Conservation (phyloP, 257 asterid genomes). For the Solanum tarijense region DNA sequence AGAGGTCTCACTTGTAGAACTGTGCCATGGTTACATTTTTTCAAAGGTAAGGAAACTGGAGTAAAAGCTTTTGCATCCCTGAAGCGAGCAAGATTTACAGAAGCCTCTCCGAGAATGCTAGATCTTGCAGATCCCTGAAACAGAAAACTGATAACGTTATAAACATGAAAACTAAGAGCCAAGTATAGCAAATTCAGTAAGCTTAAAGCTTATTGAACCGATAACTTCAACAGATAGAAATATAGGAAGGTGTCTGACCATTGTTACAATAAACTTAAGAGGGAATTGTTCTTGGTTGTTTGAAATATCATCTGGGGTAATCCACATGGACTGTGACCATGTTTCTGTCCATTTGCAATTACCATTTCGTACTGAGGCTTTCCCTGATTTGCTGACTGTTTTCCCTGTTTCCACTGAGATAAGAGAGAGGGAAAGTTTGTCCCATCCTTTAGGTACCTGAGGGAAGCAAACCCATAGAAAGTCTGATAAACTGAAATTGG, state of each 20-base stretch:
- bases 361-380: conserved; percentile 24
- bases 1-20: conserved; percentile 23
- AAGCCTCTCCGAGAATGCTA: conserved; percentile 32
- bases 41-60: conserved; percentile 30
- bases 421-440: conserved; percentile 27
- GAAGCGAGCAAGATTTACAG: conserved; percentile 21
- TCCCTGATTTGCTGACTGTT: conserved; percentile 21
- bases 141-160: neutral
- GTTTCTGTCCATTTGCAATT: conserved; percentile 40
- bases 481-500: neutral
- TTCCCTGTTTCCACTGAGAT: conserved; percentile 30
- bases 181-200: neutral
- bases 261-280: conserved; percentile 30
- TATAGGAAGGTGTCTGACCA: conserved; percentile 8
- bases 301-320: conserved; percentile 18
- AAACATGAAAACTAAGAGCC: neutral
- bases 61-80: conserved; percentile 16
- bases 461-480: neutral
- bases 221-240: neutral
- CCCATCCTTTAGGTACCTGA: conserved; percentile 54
- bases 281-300: conserved; percentile 10
- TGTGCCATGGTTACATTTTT: conserved; percentile 26
- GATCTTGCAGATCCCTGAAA: conserved; percentile 32
- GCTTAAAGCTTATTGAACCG: neutral
- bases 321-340: conserved; percentile 43